phyloP scores from a whole-genome alignment of 176 grass and related monocot species.

The Panicum miliaceum region DNA sequence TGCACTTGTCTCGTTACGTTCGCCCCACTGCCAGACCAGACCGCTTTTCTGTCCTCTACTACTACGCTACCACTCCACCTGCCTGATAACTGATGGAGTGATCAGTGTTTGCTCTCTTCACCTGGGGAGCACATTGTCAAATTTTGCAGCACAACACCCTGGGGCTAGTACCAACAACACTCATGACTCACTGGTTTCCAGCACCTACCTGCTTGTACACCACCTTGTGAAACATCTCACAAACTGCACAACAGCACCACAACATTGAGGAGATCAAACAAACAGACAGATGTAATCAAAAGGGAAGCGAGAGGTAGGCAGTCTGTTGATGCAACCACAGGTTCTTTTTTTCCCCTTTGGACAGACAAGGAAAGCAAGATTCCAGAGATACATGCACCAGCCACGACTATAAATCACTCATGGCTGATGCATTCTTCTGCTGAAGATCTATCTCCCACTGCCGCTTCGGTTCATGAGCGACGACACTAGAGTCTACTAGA shows the following conservation, averaged over 20 bases:
- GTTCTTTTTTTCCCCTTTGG: neutral
- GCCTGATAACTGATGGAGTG: neutral
- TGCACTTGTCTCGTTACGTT: constrained; percentile 1
- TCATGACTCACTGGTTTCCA: neutral
- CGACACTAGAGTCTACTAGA: neutral
- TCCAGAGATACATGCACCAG: constrained; percentile 35
- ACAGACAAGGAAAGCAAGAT: neutral
- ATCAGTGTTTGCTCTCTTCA: neutral
- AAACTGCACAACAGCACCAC: neutral
- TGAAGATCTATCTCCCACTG: neutral
- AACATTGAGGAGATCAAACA: neutral
- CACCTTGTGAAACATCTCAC: neutral
- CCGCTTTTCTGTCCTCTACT: constrained; percentile 8
- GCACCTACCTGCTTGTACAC: neutral
- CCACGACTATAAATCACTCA: neutral
- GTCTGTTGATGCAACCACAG: constrained; percentile 15
- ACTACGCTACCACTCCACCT: neutral
- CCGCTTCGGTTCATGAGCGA: constrained; percentile 18
- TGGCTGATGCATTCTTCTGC: neutral
- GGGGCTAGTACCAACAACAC: neutral
- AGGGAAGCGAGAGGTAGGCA: neutral
- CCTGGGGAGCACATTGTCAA: constrained; percentile 32
- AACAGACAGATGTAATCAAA: neutral
- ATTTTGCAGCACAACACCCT: neutral
- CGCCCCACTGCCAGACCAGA: neutral